Percentiles rank a stretch among this genome's conserved stretches.
phyloP scores from a whole-genome alignment of 331 rosid species.

The Malus hybrid region DNA sequence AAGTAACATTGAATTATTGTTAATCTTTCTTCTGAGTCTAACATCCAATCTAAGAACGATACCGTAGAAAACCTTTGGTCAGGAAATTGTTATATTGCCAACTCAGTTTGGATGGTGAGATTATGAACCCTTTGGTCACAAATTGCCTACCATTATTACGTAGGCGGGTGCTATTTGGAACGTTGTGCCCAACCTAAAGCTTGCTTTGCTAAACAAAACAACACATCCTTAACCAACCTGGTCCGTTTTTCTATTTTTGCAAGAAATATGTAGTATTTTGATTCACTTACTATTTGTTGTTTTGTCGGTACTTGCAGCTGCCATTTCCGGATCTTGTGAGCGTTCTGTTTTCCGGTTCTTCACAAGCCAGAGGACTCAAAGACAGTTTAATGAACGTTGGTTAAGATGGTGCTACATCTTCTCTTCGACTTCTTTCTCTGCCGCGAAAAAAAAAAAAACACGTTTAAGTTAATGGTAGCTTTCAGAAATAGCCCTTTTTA shows the following conservation, averaged over 20 bases:
- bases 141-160: background rate
- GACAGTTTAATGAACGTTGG: background rate
- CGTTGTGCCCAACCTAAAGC: background rate
- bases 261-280: background rate
- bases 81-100: background rate
- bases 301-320: slow-evolving; percentile 62
- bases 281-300: slow-evolving; percentile 9
- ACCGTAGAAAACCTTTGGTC: background rate
- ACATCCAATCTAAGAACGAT: background rate
- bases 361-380: slow-evolving; percentile 2
- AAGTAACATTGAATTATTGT: background rate
- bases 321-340: slow-evolving; percentile 74
- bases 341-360: slow-evolving; percentile 5
- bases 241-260: background rate
- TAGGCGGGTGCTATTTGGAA: background rate
- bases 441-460: background rate
- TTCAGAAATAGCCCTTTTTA: no score
- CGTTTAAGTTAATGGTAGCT: no score
- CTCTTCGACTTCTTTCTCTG: no score
- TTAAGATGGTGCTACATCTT: no score
- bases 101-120: background rate
- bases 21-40: background rate
- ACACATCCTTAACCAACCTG: background rate
- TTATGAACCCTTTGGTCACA: background rate
- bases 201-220: background rate